Evolutionary conservation across 148 eudicot species (phyloP).

Genomic region (Dysphania ambrosioides): DNA sequence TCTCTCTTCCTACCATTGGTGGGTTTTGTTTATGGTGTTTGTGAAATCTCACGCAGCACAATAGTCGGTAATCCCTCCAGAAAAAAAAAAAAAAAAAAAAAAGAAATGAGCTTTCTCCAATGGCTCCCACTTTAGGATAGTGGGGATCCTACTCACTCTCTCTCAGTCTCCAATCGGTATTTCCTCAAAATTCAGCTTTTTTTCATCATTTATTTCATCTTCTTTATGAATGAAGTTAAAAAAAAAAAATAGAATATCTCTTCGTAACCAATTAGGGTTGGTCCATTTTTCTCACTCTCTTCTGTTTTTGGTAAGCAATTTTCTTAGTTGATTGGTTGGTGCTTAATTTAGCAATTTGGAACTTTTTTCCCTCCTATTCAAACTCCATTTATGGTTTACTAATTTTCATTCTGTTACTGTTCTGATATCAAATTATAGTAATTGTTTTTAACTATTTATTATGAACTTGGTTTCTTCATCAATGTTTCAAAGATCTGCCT

Average conservation of each 20-base stretch:
- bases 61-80: not conserved
- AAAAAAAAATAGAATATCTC: too few species aligned
- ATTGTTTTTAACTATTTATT: not conserved
- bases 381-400: not conserved
- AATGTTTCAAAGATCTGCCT: not conserved
- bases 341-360: not conserved
- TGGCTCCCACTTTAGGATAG: constrained; percentile 32
- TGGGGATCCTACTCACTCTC: constrained; percentile 16
- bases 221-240: too few species aligned
- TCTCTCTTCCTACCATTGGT: constrained; percentile 33
- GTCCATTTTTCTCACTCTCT: constrained; percentile 18
- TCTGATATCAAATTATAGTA: not conserved
- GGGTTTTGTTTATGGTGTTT: constrained; percentile 29
- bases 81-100: not conserved
- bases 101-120: constrained; percentile 25
- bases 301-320: constrained; percentile 21
- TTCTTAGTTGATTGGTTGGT: constrained; percentile 1
- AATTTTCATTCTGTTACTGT: not conserved
- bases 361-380: constrained; percentile 4
- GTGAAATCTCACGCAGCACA: constrained; percentile 22
- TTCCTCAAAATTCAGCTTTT: not conserved
- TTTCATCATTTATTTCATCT: not conserved
- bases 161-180: constrained; percentile 26
- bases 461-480: not conserved
- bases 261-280: constrained; percentile 32